A percentile compares a stretch with the other conserved stretches of the same genome.
Evolutionary conservation across 2,329 filamentous ascomycete species (phyloP).

Genomic region (Colletotrichum sojae): DNA sequence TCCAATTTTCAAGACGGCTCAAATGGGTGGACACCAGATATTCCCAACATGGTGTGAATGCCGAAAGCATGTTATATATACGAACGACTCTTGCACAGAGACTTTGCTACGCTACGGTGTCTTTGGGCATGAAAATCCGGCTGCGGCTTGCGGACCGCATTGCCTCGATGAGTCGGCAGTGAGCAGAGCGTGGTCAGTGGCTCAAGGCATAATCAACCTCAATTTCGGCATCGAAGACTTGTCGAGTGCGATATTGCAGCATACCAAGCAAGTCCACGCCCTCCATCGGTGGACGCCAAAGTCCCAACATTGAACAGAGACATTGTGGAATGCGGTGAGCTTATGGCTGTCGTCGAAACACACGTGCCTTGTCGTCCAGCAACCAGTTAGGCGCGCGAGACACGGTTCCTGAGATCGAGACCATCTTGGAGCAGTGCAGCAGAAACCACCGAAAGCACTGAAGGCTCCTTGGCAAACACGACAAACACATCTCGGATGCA

Average conservation of each 20-base stretch:
- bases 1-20: background rate
- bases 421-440: no score
- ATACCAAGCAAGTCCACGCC: background rate
- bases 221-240: background rate
- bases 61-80: conserved; percentile 6
- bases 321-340: background rate
- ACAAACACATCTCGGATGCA: background rate
- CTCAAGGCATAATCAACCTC: background rate
- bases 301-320: background rate
- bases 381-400: conserved; percentile 7
- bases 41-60: background rate
- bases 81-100: background rate
- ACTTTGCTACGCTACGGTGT: background rate
- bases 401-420: background rate
- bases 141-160: conserved; percentile 7
- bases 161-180: background rate
- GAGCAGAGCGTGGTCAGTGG: no score
- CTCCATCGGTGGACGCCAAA: background rate
- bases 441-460: no score
- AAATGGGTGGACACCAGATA: background rate
- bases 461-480: no score
- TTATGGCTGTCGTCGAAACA: conserved; percentile 10
- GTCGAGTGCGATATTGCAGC: background rate
- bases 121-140: background rate
- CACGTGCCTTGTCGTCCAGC: conserved; percentile 10